Base-by-base conservation (phyloP, 176 grass and related monocot species). In the Olyra latifolia region DNA sequence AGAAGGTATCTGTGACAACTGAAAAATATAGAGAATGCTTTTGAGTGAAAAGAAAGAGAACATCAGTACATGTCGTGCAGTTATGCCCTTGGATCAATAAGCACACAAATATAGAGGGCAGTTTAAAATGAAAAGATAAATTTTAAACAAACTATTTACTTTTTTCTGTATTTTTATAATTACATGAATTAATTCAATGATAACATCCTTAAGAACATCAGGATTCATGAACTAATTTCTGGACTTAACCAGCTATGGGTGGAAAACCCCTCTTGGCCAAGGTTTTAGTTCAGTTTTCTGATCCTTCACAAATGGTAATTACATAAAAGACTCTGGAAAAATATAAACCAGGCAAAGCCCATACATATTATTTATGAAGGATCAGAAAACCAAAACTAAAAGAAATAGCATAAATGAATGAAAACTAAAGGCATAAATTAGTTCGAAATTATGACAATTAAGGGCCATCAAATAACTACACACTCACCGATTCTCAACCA, bases 401-500 rank as follows among this genome's bases (percentile, higher is more conserved):
- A 39, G 25, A n/a, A 67, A 74, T 42, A 74, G 38, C 49, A 60
- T 41, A 23, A 4, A 42, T 16, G 47, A 84, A 54, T 25, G 6
- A 12, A 53, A 38, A 54, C 42, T 82, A 66, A 62, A 79, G 29
- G 11, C 53, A 67, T n/a, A 71, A 66, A 24, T 22, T 45, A 66
- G 15, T 20, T 24, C 9, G 35, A 30, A 12, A 40, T n/a, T n/a
- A 20, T 24, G 12, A 32, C 9, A 71, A 74, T 65, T 25, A 45
- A 7, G 60, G 14, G 35, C 20, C 6, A 43, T 30, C 6, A 2
- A 6, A 39, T 58, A 80, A 63, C 40, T 54, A 75, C 16, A 38
- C 1, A 48, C 83, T 77, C 64, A 98, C 96, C 96, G 75, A 98
- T 98, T 82, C 96, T 93, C 77, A 95, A 77, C 96, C 96, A 98